Evolutionary conservation across 768 basidiomycete species (phyloP).

Genomic region (Tephrocybe sp.): DNA sequence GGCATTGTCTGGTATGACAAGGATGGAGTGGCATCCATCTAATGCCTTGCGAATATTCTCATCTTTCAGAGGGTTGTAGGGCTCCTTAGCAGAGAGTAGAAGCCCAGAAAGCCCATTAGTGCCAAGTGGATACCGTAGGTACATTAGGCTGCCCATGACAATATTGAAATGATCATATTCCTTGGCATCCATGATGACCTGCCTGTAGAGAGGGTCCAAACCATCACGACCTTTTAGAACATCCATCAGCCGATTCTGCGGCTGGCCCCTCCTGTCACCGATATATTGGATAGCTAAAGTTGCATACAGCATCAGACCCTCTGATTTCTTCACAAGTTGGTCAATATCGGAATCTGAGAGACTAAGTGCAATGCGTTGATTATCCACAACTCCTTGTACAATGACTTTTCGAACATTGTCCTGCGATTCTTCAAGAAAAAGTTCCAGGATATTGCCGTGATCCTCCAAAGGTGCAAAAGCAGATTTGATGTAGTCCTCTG

Average conservation of each 20-base stretch:
- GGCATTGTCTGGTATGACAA: background rate
- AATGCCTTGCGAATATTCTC: background rate
- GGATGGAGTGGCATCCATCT: constrained; percentile 1
- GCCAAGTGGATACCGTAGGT: constrained; percentile 4
- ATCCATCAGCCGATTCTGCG: constrained; percentile 1
- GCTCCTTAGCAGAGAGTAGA: background rate
- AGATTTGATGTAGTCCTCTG: background rate
- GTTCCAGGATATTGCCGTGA: background rate
- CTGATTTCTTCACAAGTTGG: constrained; percentile 6
- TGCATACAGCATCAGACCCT: constrained; percentile 6
- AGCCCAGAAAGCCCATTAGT: background rate
- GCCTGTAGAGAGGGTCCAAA: constrained; percentile 5
- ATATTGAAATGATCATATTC: background rate
- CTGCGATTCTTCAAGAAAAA: background rate
- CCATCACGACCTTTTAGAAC: constrained; percentile 4
- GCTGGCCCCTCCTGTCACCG: background rate
- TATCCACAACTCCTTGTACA: too few relatives aligned
- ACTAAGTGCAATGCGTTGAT: too few relatives aligned
- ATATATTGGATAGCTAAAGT: constrained; percentile 6
- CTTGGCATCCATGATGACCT: constrained; percentile 6
- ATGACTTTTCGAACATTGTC: background rate
- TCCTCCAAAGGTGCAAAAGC: background rate
- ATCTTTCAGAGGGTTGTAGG: background rate
- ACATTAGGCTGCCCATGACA: constrained; percentile 4
- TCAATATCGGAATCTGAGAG: background rate